phyloP scores from a whole-genome alignment of 306 rosid species.

The Gillenia trifoliata region DNA sequence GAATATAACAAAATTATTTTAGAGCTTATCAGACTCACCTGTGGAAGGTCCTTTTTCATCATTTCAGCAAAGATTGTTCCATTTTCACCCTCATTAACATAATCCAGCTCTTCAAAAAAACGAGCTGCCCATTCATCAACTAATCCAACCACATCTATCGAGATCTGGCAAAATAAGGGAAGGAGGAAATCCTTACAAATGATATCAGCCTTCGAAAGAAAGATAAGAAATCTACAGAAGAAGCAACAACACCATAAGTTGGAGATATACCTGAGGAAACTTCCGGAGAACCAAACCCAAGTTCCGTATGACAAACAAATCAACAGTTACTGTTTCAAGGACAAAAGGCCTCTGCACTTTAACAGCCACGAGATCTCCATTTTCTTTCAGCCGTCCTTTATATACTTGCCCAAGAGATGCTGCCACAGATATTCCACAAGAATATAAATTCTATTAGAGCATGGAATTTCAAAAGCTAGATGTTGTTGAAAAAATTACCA shows the following conservation, averaged over 20 bases:
- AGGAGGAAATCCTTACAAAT: slow-evolving; percentile 17
- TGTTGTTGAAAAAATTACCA: slow-evolving; percentile 10
- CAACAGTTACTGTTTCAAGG: slow-evolving; percentile 93
- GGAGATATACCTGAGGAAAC: slow-evolving; percentile 81
- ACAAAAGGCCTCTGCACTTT: slow-evolving; percentile 98
- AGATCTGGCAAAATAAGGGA: slow-evolving; percentile 47
- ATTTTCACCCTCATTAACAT: slow-evolving; percentile 93
- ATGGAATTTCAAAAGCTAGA: slow-evolving; percentile 22
- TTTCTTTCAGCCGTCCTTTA: slow-evolving; percentile 89
- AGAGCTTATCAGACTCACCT: slow-evolving; percentile 45
- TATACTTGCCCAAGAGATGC: slow-evolving; percentile 99
- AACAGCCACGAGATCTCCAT: slow-evolving; percentile 94
- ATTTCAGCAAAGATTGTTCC: slow-evolving; percentile 83
- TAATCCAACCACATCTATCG: slow-evolving; percentile 94
- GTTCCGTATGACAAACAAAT: slow-evolving; percentile 76
- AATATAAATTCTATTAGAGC: slow-evolving; percentile 14
- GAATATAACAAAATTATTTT: neutral
- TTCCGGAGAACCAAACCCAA: slow-evolving; percentile 81
- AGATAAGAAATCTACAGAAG: neutral
- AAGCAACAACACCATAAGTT: slow-evolving; percentile 16
- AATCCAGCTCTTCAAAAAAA: slow-evolving; percentile 95
- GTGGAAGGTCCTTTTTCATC: slow-evolving; percentile 98
- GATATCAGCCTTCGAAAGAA: slow-evolving; percentile 8
- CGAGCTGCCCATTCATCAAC: slow-evolving; percentile 99
- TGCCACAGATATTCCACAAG: slow-evolving; percentile 44